Base-by-base conservation (phyloP, 768 basidiomycete species). In the Suillus lakei region DNA sequence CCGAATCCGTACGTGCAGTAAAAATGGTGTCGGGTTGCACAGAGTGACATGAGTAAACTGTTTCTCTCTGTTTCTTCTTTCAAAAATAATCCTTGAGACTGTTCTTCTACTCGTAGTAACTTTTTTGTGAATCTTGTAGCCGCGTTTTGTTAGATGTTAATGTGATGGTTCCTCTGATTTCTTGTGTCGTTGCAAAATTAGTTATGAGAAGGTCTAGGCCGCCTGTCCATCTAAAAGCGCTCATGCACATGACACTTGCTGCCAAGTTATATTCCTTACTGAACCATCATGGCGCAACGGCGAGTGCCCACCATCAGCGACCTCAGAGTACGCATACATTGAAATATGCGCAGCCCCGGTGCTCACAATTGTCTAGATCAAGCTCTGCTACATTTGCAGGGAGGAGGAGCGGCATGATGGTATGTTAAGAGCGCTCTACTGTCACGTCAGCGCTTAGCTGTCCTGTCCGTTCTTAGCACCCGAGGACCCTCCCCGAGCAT, bases 351-450 rank as follows among this genome's bases (percentile, higher is more conserved):
- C 44, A n/a, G 32, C 44, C 15, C 39, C 36, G 41, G 43, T 48
- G 23, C 60, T 53, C 18, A 60, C 55, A 21, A 23, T 43, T 54
- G 34, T 64, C 10, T 62, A 85, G 80, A 86, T 92, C 67, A 93
- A 92, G 74, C 80, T 91, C 13, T 93, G 92, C 68, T 93, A 91
- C 74, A 92, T 93, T 64, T 93, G 92, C 70, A 79, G 89, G 36
- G 91, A 93, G 69, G 91, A 92, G 73, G 91, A 92, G 65, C 76
- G 67, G 3, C 80, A 82, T 64, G 86, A 86, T 56, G 74, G 84
- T 79, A 69, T 53, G 34, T 38, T 53, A 43, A 44, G 21, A 13
- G 43, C 36, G 34, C 32, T 36, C 15, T 23, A 13, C 15, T 28
- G 50, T 36, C 36, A 44, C 54, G 55, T 15, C 23, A 55, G 60